These are phyloP conservation scores for Pluteus cervinus DNA, from an alignment of 768 basidiomycete species.

Conservation along the genomic window DNA sequence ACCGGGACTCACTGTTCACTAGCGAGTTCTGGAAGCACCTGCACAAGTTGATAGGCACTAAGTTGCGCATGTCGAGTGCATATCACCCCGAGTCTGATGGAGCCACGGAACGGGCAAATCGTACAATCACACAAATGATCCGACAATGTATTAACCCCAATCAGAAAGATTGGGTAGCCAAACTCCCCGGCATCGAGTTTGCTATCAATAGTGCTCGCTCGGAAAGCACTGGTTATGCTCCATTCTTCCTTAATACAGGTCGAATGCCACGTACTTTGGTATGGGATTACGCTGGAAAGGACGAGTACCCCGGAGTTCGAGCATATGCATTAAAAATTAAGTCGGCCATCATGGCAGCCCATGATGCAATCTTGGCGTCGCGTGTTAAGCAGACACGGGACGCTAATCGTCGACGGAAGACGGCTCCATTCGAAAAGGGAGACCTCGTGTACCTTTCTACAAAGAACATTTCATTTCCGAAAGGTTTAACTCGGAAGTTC, in stretches of 20 bases:
- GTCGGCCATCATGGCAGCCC: slow-evolving; percentile 18
- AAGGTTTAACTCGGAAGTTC: slow-evolving; percentile 24
- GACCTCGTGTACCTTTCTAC: slow-evolving; percentile 23
- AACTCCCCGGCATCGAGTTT: slow-evolving; percentile 28
- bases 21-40: slow-evolving; percentile 35
- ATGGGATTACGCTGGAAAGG: slow-evolving; percentile 4
- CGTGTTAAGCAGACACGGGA: slow-evolving; percentile 8
- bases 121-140: slow-evolving; percentile 24
- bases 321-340: slow-evolving; percentile 14
- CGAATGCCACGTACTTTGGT: slow-evolving; percentile 15
- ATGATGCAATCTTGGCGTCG: slow-evolving; percentile 19
- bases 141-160: slow-evolving; percentile 13
- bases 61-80: slow-evolving; percentile 29
- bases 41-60: slow-evolving; percentile 19
- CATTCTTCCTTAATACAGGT: slow-evolving; percentile 24
- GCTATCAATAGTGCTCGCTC: slow-evolving; percentile 27
- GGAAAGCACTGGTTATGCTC: slow-evolving; percentile 27
- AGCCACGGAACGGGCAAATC: slow-evolving; percentile 27
- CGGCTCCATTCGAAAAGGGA: slow-evolving; percentile 26
- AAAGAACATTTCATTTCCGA: slow-evolving; percentile 21
- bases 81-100: slow-evolving; percentile 41
- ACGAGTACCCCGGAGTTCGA: slow-evolving; percentile 15
- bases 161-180: slow-evolving; percentile 23
- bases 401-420: slow-evolving; percentile 21
- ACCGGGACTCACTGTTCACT: slow-evolving; percentile 36